phyloP scores from a whole-genome alignment of 371 early-diverging fungal species.

The Conidiobolus incongruus region DNA sequence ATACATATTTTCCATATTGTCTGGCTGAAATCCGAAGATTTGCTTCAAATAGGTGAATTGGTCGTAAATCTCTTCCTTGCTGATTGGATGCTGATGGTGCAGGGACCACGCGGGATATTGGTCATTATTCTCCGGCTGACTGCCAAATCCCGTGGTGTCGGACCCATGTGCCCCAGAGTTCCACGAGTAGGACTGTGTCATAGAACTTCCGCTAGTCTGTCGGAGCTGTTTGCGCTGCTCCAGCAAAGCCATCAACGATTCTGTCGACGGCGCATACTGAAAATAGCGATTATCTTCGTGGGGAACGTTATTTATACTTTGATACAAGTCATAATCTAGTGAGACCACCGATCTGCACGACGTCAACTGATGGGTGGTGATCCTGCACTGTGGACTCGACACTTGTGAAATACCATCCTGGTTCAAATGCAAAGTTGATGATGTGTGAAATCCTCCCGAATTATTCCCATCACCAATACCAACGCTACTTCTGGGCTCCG shows the following conservation, averaged over 20 bases:
- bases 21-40: slow-evolving; percentile 65
- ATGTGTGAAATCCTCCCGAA: no score
- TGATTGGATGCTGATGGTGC: slow-evolving; percentile 30
- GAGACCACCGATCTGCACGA: no score
- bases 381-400: no score
- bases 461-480: no score
- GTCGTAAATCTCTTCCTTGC: slow-evolving; percentile 34
- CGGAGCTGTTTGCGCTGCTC: slow-evolving; percentile 25
- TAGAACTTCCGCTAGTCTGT: neutral
- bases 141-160: neutral
- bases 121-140: slow-evolving; percentile 7
- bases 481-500: no score
- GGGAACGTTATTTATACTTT: no score
- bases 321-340: no score
- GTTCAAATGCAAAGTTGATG: no score
- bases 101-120: slow-evolving; percentile 44
- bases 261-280: slow-evolving; percentile 44
- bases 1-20: slow-evolving; percentile 47
- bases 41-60: slow-evolving; percentile 30
- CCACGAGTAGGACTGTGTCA: slow-evolving; percentile 4
- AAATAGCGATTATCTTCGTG: slow-evolving; percentile 38
- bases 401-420: no score
- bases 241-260: slow-evolving; percentile 41
- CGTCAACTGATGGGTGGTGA: no score
- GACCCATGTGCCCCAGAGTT: neutral